A percentile compares a stretch with the other conserved stretches of the same genome.
Conservation (phyloP, 139 green algal species). For the Auxenochlorella pyrenoidosa region DNA sequence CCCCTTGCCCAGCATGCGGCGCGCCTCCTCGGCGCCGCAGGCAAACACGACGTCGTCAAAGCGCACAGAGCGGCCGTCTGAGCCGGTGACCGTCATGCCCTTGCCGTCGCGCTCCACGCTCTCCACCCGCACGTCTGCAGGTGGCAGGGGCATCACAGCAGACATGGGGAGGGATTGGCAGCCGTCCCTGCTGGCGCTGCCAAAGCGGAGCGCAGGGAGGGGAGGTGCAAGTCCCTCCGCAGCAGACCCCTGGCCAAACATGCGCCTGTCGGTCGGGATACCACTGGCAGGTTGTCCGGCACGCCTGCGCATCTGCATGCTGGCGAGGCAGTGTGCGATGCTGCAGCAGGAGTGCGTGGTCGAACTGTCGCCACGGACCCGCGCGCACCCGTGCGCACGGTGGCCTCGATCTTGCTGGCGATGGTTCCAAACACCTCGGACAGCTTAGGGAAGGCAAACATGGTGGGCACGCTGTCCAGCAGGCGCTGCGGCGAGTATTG, state of each 20-base stretch:
- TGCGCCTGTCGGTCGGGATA: too few relatives aligned
- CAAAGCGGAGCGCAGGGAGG: too few relatives aligned
- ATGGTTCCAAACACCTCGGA: constrained; percentile 58
- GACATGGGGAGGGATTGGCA: too few relatives aligned
- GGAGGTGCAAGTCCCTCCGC: too few relatives aligned
- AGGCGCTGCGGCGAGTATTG: constrained; percentile 71
- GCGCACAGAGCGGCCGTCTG: neutral
- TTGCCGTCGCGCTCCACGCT: constrained; percentile 3
- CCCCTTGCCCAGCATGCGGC: constrained; percentile 43
- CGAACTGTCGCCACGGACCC: neutral
- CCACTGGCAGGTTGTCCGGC: too few relatives aligned
- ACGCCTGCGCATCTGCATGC: too few relatives aligned
- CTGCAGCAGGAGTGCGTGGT: neutral
- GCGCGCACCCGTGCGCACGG: constrained; percentile 36
- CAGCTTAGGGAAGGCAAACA: constrained; percentile 81
- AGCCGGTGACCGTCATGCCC: neutral
- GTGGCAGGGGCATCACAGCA: neutral
- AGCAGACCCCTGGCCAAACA: too few relatives aligned
- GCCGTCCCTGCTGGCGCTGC: too few relatives aligned
- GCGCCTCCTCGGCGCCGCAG: constrained; percentile 67
- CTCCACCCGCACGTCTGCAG: constrained; percentile 11
- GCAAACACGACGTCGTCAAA: constrained; percentile 77
- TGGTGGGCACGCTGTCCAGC: constrained; percentile 61
- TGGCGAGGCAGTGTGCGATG: too few relatives aligned
- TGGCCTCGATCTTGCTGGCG: constrained; percentile 31